Evolutionary conservation across 495 filamentous ascomycete species (phyloP), one percentile per base, ranked within the genome.

Genomic region (Podospora pseudocomata): DNA sequence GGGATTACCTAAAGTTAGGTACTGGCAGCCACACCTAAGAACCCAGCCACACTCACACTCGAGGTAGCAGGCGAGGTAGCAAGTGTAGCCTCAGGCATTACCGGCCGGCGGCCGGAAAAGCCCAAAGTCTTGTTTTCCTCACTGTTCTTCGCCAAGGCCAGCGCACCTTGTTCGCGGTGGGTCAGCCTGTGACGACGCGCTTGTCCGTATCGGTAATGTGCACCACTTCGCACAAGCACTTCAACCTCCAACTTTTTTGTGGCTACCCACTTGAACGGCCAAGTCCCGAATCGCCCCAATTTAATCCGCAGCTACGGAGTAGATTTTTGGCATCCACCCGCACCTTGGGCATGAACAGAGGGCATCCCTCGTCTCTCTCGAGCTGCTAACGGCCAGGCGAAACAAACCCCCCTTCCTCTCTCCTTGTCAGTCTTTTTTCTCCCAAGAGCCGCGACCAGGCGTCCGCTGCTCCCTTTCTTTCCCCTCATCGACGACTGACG

Each of bases 201-300:
- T 49, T 49, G 39, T 49, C 39, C 39, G 39, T 16, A 49, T 49
- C 39, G 39, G 39, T 49, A 5, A 49, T 49, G 39, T 11, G 49
- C 39, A 49, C 39, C 39, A 49, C 39, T 49, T 16, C 39, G 3
- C 15, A 49, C 39, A 49, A 49, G 39, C 39, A 16, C 39, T 49
- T 49, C 39, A 49, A 49, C 39, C 39, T 49, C 39, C 39, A 49
- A 49, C 9, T 49, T 49, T 49, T 49, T 49, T 49, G 39, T 49
- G 39, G 39, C 39, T 49, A 49, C 30, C 13, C 71, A 70, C 58
- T 65, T 71, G 53, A 63, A 62, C 66, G 62, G 68, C 67, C 68
- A 69, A 70, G 68, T 64, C 73, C 71, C 60, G 54, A 72, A 55
- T 65, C 63, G 68, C 68, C 71, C 71, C 74, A 74, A 63, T 71